phyloP scores from a whole-genome alignment of 2,329 filamentous ascomycete genomes.

The Aspergillus japonicus region DNA sequence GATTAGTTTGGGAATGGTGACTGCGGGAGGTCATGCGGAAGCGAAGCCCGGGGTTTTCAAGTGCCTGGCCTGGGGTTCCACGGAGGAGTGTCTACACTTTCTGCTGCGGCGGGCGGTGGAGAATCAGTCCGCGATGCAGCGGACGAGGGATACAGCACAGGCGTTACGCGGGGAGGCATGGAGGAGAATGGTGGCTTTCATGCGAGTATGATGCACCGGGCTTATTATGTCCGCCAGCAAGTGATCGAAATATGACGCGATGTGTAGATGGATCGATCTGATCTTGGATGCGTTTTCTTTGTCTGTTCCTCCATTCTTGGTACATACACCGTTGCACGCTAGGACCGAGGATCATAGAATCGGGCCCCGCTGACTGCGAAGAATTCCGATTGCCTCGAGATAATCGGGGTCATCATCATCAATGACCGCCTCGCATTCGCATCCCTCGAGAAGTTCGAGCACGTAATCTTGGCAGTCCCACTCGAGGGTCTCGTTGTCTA shows the following conservation, averaged over 20 bases:
- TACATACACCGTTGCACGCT: background rate
- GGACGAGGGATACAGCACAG: conserved; percentile 61
- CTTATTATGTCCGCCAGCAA: background rate
- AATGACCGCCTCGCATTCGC: conserved; percentile 18
- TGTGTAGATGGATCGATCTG: background rate
- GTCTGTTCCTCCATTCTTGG: background rate
- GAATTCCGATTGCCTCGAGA: conserved; percentile 13
- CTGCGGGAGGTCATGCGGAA: conserved; percentile 19
- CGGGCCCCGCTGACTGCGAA: conserved; percentile 15
- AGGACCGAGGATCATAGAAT: conserved; percentile 6
- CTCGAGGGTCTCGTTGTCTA: conserved; percentile 24
- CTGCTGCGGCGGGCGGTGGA: conserved; percentile 63
- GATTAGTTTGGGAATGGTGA: conserved; percentile 59
- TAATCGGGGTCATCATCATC: conserved; percentile 21
- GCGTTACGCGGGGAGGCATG: conserved; percentile 63
- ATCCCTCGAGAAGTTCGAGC: conserved; percentile 20
- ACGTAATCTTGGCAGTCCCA: conserved; percentile 29
- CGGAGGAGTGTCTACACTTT: conserved; percentile 55
- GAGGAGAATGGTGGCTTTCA: conserved; percentile 20
- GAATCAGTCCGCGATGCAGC: conserved; percentile 67
- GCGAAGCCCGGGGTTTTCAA: conserved; percentile 49
- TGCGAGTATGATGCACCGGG: background rate
- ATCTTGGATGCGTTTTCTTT: background rate
- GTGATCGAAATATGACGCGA: background rate
- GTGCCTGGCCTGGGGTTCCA: conserved; percentile 54